Evolutionary conservation across 73 alveolate genomes (phyloP).

Genomic region (Tetrahymena elliotti): DNA sequence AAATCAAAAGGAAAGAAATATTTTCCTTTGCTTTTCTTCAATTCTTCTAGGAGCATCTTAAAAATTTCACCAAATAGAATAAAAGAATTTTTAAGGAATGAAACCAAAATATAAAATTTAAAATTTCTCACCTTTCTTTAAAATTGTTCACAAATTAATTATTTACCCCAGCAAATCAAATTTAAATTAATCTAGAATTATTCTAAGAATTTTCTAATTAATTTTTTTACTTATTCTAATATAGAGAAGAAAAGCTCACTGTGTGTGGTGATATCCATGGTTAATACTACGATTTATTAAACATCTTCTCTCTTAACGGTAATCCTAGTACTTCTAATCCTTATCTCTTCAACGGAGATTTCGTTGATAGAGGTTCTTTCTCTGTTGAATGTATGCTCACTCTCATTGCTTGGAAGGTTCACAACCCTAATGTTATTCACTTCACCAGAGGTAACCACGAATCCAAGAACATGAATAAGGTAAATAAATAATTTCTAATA

Average conservation of each 20-base stretch:
- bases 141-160: neutral
- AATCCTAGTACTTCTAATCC: slow-evolving; percentile 88
- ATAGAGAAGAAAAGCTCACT: slow-evolving; percentile 79
- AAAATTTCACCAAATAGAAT: neutral
- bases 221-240: slow-evolving; percentile 51
- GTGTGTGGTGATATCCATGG: slow-evolving; percentile 99
- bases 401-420: slow-evolving; percentile 87
- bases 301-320: slow-evolving; percentile 88
- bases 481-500: neutral
- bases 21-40: neutral
- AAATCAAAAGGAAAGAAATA: neutral
- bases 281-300: slow-evolving; percentile 84
- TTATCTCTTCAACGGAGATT: slow-evolving; percentile 96
- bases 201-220: neutral
- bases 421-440: slow-evolving; percentile 86
- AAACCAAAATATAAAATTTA: neutral
- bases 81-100: neutral
- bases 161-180: neutral
- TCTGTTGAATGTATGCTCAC: slow-evolving; percentile 91
- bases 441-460: slow-evolving; percentile 97
- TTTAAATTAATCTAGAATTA: neutral
- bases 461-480: slow-evolving; percentile 71
- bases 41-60: neutral
- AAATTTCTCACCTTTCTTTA: neutral
- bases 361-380: slow-evolving; percentile 96